Base-by-base conservation (phyloP, 1,284 basidiomycete genomes). In the Blastosporella zonata region DNA sequence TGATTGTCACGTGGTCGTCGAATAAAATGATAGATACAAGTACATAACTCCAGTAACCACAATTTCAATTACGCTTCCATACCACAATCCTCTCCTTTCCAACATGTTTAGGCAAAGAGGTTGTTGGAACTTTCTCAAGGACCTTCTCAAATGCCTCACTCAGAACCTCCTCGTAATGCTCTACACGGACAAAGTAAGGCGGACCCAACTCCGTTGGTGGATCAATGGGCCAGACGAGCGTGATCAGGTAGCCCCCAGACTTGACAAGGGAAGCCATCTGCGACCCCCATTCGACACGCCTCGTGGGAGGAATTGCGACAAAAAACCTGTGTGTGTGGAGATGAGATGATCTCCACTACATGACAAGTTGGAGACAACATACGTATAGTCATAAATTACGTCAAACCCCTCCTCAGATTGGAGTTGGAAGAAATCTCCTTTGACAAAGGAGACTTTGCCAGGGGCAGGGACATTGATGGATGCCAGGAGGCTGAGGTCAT, bases 381-480 rank as follows among this genome's bases (percentile, higher is more conserved):
- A 84, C 83, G 84, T 86, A 59, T 84, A 84, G 60, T 87, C 85
- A 55, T 81, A 83, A 8, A 84, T 68, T 8, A 87, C 56, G 53
- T 83, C 79, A 54, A 78, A 84, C 10, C 60, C 60, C 29, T 73
- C 63, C 13, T 69, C 63, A 1, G 28, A 57, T 23, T 54, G 52
- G 44, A 72, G 61, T 2, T 62, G 60, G 67, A 87, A 86, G 65
- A 87, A 87, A 59, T 86, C 78, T 2, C 57, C 65, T 8, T 62
- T 53, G 37, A 71, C 55, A 52, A 81, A 75, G 2, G 43, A 65
- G 27, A 63, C 69, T 42, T 66, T 65, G 40, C 58, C 49, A 15
- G 49, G 54, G 3, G 52, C 28, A 17, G 57, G 49, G 20, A 46
- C 46, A 37, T 52, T 50, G 28, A 13, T 52, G n/a, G 43, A 55